Conservation (phyloP, 2,329 filamentous ascomycete species). For the Talaromyces sp. region DNA sequence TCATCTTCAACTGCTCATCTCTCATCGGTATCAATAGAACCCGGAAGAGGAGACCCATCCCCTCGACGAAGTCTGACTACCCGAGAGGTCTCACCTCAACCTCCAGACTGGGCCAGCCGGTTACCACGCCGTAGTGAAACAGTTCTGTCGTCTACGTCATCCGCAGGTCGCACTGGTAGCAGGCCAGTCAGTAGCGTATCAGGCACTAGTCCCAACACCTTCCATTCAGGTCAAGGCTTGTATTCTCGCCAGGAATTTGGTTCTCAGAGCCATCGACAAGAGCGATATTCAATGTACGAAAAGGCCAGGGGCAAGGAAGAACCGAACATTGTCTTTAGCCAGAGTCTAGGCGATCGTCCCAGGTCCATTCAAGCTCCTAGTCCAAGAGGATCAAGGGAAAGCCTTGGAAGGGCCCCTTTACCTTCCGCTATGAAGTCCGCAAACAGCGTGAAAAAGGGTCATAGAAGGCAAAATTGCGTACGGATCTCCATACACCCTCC, state of each 20-base stretch:
- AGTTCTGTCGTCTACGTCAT: conserved; percentile 19
- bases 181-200: conserved; percentile 11
- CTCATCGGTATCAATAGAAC: conserved; percentile 22
- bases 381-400: conserved; percentile 21
- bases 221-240: conserved; percentile 11
- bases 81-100: conserved; percentile 23
- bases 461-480: conserved; percentile 41
- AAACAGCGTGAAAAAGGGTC: conserved; percentile 33
- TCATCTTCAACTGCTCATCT: conserved; percentile 25
- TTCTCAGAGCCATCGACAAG: conserved; percentile 11
- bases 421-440: conserved; percentile 31
- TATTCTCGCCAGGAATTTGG: conserved; percentile 15
- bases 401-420: conserved; percentile 21
- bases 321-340: conserved; percentile 5
- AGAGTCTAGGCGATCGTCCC: conserved; percentile 12
- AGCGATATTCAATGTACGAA: conserved; percentile 15
- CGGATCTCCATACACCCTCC: conserved; percentile 38
- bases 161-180: conserved; percentile 6
- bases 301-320: conserved; percentile 4
- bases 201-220: conserved; percentile 3
- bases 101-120: conserved; percentile 22
- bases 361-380: conserved; percentile 16
- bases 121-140: conserved; percentile 30
- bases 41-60: conserved; percentile 21
- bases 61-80: conserved; percentile 34